These are phyloP conservation scores for Trametes punicea DNA, from an alignment of 768 basidiomycete genomes.

Conservation along the genomic window DNA sequence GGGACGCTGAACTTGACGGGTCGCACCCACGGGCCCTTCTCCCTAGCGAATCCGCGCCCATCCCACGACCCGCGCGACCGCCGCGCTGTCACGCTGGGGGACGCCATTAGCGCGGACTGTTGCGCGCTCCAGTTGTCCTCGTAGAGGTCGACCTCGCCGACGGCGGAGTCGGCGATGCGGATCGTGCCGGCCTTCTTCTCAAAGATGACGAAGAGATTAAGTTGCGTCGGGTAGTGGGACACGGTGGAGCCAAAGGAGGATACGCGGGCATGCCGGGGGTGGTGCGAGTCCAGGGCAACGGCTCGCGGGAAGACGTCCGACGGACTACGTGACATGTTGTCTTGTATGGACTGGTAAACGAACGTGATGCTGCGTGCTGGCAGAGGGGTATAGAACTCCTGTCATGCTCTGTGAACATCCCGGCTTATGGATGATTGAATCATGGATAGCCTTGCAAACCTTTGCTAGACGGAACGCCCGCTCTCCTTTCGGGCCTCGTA, in stretches of 20 bases:
- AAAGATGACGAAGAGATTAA: slow-evolving; percentile 78
- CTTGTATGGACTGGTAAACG: slow-evolving; percentile 64
- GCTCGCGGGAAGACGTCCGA: slow-evolving; percentile 36
- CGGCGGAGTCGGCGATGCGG: slow-evolving; percentile 75
- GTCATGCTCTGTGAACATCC: not conserved
- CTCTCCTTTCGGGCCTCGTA: slow-evolving; percentile 85
- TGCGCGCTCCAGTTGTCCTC: slow-evolving; percentile 33
- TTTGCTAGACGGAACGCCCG: slow-evolving; percentile 81
- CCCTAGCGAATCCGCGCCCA: slow-evolving; percentile 37
- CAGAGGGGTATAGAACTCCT: slow-evolving; percentile 85
- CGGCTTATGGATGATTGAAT: not conserved
- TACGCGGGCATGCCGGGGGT: slow-evolving; percentile 17
- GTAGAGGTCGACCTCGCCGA: slow-evolving; percentile 70
- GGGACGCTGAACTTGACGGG: slow-evolving; percentile 45
- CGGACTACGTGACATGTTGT: slow-evolving; percentile 39
- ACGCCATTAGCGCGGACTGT: slow-evolving; percentile 25
- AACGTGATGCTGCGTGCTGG: slow-evolving; percentile 66
- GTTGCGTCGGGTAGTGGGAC: slow-evolving; percentile 59
- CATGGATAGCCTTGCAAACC: slow-evolving; percentile 37
- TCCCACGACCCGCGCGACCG: slow-evolving; percentile 46
- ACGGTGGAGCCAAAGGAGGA: slow-evolving; percentile 17
- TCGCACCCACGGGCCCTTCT: slow-evolving; percentile 47
- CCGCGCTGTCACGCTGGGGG: slow-evolving; percentile 23
- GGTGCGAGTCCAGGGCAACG: slow-evolving; percentile 20
- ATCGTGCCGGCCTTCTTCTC: slow-evolving; percentile 89